Evolutionary conservation across 345 rosid genomes (phyloP).

Genomic region (Rhodamnia rubescens): DNA sequence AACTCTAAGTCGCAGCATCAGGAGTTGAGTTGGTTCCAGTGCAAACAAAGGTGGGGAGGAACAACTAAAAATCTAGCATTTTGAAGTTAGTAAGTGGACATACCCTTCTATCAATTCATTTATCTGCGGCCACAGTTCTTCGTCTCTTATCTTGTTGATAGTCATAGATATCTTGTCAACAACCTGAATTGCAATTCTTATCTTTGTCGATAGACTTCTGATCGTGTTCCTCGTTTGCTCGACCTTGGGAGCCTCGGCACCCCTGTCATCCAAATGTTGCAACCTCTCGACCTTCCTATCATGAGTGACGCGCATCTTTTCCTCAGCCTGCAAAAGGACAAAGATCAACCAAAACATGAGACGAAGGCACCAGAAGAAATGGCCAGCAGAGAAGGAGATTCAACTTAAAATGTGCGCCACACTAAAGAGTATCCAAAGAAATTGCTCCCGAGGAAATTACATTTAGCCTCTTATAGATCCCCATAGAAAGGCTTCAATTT

Average conservation of each 20-base stretch:
- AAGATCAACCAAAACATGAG: neutral
- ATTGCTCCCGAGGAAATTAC: neutral
- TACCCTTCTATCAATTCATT: conserved; percentile 88
- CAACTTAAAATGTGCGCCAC: neutral
- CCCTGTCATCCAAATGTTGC: conserved; percentile 67
- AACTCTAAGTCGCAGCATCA: neutral
- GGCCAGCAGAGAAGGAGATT: neutral
- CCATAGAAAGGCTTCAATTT: neutral
- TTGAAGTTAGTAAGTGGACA: neutral
- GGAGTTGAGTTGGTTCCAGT: neutral
- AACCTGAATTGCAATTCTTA: conserved; percentile 76
- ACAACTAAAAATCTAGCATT: neutral
- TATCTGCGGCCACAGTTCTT: conserved; percentile 91
- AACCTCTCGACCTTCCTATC: conserved; percentile 65
- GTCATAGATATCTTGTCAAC: conserved; percentile 80
- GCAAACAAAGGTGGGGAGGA: neutral
- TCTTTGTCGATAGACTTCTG: conserved; percentile 68
- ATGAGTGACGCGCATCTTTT: conserved; percentile 68
- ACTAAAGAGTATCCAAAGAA: neutral
- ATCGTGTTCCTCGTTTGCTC: conserved; percentile 40
- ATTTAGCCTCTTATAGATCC: neutral
- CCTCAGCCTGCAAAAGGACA: conserved; percentile 58
- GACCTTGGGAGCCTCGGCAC: conserved; percentile 67
- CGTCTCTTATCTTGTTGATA: conserved; percentile 86
- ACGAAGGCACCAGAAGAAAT: neutral